Base-by-base conservation (phyloP, 2,329 filamentous ascomycete genomes). In the Calycina herbarum region DNA sequence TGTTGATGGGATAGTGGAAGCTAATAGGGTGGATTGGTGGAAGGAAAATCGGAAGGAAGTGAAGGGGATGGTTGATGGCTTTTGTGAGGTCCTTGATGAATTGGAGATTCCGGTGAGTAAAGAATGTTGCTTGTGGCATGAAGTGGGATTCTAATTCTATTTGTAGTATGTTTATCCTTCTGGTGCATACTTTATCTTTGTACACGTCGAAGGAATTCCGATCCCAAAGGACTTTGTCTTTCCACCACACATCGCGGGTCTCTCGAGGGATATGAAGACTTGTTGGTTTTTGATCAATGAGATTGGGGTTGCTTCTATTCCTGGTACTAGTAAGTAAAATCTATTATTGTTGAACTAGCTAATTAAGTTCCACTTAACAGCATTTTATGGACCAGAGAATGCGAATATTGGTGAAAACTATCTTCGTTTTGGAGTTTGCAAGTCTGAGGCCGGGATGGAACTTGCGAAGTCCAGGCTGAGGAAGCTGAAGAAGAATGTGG, bases 261-360 rank as follows among this genome's bases (percentile, higher is more conserved):
- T 29, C 13, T 57, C 29, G 11, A 15, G 29, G 20, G 61, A 62
- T 33, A 57, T 56, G 61, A 27, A 31, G 24, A 15, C 35, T 35
- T 54, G 42, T 33, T 62, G 60, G 60, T 57, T 62, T 56, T 62
- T 62, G 61, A 62, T 62, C 17, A 56, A 57, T 29, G n/a, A 62
- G 48, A 27, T 62, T 51, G 48, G 24, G 7, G 33, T 62, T 40
- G 61, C 48, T 15, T 15, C 45, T 62, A 62, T 62, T 15, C 31
- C 61, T 31, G 54, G 54, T 15, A 57, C 24, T 0, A 57, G 54
- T 57, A 57, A 29, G 20, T 57, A 38, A 1, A 38, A 13, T 1
- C 1, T 5, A 29, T 31, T 57, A 3, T 31, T 20, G 7, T 10
- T 57, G 20, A 57, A 3, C 24, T 27, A 57, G 24, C 24, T 29